Base-by-base conservation (phyloP, 164 flowering plant species). In the Aristolochia contorta region DNA sequence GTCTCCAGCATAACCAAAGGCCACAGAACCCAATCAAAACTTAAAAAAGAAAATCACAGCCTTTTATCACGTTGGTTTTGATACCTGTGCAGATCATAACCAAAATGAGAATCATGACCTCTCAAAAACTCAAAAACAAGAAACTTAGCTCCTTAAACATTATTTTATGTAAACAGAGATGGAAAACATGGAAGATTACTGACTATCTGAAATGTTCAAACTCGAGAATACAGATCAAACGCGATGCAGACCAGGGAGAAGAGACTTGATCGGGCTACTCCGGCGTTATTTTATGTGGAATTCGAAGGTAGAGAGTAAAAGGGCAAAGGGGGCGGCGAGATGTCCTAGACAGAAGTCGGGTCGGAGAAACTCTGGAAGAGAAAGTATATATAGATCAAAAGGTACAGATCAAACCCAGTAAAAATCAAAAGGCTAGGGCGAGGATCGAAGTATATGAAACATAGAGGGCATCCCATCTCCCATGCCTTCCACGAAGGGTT, bases 1-100 rank as follows among this genome's bases (percentile, higher is more conserved):
- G 71, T 69, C 71, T 76, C 78, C 86, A 75, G 89, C 86, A 84
- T 81, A 87, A 76, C 81, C 58, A 70, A 69, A 47, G 55, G 59
- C 54, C 52, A 48, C 27, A 53, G 30, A 53, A 22, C 30, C 30
- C 27, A 22, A 16, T 22, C 23, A 12, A 13, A 49, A 10, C 54
- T 61, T 51, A 18, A 50, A 46, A 16, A 32, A 51, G 41, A 37
- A 12, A 33, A 54, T 43, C 22, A 55, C 19, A 54, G 3, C 60
- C 54, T 55, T 55, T 30, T 30, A 23, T 18, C 14, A 14, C 16
- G 19, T 48, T 64, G 61, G 49, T 57, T 10, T 57, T 47, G 67
- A 57, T 64, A 47, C 67, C 67, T 64, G n/a, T n/a, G 67, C 47
- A 50, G 59, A 61, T n/a, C n/a, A n/a, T 52, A 57, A 66, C 10